phyloP scores from a whole-genome alignment of 2,329 filamentous ascomycete species.

The Sporothrix pseudoabietina region DNA sequence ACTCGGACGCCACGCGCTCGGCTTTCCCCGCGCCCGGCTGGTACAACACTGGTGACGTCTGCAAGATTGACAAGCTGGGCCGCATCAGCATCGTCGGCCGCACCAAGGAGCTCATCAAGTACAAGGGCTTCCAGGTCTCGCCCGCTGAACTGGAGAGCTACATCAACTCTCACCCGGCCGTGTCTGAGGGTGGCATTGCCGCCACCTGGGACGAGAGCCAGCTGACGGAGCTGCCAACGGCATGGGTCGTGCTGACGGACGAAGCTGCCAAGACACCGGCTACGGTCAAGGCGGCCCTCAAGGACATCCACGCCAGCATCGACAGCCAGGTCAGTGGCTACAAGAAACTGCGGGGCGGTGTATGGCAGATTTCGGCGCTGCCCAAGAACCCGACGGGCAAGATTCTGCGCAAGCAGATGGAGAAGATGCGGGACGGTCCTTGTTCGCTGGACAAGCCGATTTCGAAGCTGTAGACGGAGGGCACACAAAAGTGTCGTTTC shows the following conservation, averaged over 20 bases:
- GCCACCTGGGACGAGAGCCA: slow-evolving; percentile 45
- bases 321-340: slow-evolving; percentile 46
- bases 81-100: slow-evolving; percentile 44
- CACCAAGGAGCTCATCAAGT: slow-evolving; percentile 49
- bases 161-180: slow-evolving; percentile 44
- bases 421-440: slow-evolving; percentile 24
- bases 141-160: slow-evolving; percentile 44
- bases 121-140: slow-evolving; percentile 48
- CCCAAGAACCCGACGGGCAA: slow-evolving; percentile 46
- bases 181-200: slow-evolving; percentile 44
- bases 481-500: neutral
- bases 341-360: slow-evolving; percentile 46
- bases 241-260: slow-evolving; percentile 44
- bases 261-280: slow-evolving; percentile 31
- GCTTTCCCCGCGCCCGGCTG: slow-evolving; percentile 46
- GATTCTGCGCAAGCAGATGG: slow-evolving; percentile 38
- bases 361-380: slow-evolving; percentile 42
- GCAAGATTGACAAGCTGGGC: slow-evolving; percentile 42
- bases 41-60: slow-evolving; percentile 52
- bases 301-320: slow-evolving; percentile 40
- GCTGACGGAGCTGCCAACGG: slow-evolving; percentile 45
- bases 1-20: slow-evolving; percentile 44
- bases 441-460: slow-evolving; percentile 28
- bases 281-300: slow-evolving; percentile 34
- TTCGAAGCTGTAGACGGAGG: slow-evolving; percentile 24